Evolutionary conservation across 2,329 filamentous ascomycete species (phyloP), one percentile per base, ranked within the genome.

Genomic region (Xylariaceae sp.): DNA sequence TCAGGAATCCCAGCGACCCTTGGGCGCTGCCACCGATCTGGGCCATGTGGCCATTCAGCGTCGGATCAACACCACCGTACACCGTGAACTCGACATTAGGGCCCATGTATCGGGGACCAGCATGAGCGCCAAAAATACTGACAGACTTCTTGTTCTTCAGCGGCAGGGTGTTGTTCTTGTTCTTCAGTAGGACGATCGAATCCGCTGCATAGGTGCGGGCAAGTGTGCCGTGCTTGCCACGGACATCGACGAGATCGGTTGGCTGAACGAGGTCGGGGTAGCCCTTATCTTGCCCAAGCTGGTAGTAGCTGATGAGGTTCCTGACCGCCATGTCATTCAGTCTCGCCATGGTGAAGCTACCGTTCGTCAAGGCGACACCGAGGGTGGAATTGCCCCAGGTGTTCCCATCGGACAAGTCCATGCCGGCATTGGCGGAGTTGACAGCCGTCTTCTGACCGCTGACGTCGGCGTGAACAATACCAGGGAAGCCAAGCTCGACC

Each of bases 161-260:
- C 2, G 81, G 81, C n/a, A 85, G 64, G n/a, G 67, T 69, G 18
- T 69, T 38, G 31, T 44, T 38, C 22, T 40, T 44, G 60, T 85
- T 85, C 67, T 85, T 86, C 42, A 86, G 62, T 9, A 86, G 67
- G 15, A 85, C 78, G 18, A 74, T 80, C 29, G 79, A 82, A 48
- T 74, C 66, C 31, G 37, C 37, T 18, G 37, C 47, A 16, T 40
- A 41, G 11, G 42, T 30, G 30, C 47, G 47, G 26, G 45, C 49
- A 15, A 47, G 40, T 12, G 16, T 31, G 16, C 22, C 22, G 34
- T 50, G 48, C 45, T 48, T 41, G 7, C 42, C 40, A 16, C 48
- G 48, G 6, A 50, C 48, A 26, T 50, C 34, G 28, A 39, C 37
- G 32, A 37, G 19, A 4, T 42, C 45, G 2, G 39, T 42, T 4